These are phyloP conservation scores for Fraxinus americana DNA, from an alignment of 257 asterid species.

Conservation along the genomic window DNA sequence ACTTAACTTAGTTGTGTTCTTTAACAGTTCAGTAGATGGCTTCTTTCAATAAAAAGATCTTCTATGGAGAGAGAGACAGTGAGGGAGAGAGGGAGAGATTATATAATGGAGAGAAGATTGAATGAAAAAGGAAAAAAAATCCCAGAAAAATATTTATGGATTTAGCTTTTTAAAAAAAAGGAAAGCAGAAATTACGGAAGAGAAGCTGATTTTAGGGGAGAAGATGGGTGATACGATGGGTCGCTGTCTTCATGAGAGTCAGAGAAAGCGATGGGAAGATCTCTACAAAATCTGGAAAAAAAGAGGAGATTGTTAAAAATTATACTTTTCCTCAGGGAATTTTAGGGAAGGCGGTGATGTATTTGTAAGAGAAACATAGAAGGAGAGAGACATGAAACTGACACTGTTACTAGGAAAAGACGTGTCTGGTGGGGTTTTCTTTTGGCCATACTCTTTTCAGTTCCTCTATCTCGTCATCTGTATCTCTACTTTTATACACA, in stretches of 20 bases:
- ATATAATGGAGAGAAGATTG: not conserved
- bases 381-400: not conserved
- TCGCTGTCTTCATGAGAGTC: constrained; percentile 39
- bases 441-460: not conserved
- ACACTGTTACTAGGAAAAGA: not conserved
- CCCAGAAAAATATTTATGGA: not conserved
- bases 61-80: not conserved
- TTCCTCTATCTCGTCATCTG: not conserved
- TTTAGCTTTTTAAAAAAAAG: too few species aligned
- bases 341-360: not conserved
- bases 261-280: constrained; percentile 27
- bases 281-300: constrained; percentile 37
- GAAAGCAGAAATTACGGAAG: constrained; percentile 27
- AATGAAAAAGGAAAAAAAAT: too few species aligned
- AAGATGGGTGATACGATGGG: constrained; percentile 15
- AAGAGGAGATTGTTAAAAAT: not conserved
- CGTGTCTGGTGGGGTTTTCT: not conserved
- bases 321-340: not conserved
- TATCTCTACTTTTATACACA: not conserved
- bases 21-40: not conserved
- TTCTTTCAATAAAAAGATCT: not conserved
- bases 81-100: too few species aligned
- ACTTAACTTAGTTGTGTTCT: not conserved
- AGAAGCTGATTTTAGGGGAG: not conserved
- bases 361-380: not conserved